A percentile compares a stretch with the other conserved stretches of the same genome.
These are phyloP conservation scores for Xerocomus amazonicus DNA, from an alignment of 1,284 basidiomycete genomes.

Conservation along the genomic window DNA sequence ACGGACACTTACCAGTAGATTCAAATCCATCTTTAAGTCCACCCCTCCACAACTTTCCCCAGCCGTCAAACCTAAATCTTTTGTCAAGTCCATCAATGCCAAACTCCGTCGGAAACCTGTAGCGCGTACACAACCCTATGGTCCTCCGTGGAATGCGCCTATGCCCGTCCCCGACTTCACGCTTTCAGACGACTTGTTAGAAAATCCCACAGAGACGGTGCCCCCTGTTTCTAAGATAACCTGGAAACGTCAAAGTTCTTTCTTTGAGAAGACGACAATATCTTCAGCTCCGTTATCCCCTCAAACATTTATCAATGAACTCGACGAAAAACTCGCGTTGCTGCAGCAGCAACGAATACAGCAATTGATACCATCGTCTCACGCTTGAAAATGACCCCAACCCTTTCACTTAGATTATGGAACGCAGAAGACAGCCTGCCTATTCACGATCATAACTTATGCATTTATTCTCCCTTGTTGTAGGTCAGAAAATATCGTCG, in stretches of 20 bases:
- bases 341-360: slow-evolving; percentile 13
- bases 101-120: slow-evolving; percentile 18
- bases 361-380: slow-evolving; percentile 1
- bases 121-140: slow-evolving; percentile 42
- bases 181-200: neutral
- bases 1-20: slow-evolving; percentile 12
- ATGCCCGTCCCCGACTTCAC: slow-evolving; percentile 28
- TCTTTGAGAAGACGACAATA: neutral
- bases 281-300: slow-evolving; percentile 12
- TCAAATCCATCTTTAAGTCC: slow-evolving; percentile 27
- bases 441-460: neutral
- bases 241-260: slow-evolving; percentile 1
- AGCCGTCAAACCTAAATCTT: slow-evolving; percentile 1
- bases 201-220: slow-evolving; percentile 1
- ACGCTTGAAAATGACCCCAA: neutral
- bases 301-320: slow-evolving; percentile 15
- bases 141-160: slow-evolving; percentile 38
- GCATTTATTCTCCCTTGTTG: neutral
- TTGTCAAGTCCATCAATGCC: slow-evolving; percentile 1
- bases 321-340: slow-evolving; percentile 23
- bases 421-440: neutral
- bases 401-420: neutral
- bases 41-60: slow-evolving; percentile 3
- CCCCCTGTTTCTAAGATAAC: neutral
- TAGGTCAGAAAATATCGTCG: neutral